A percentile compares a stretch with the other conserved stretches of the same genome.
phyloP scores from a whole-genome alignment of 352 stramenopile genomes.

The Saprolegnia parasitica region DNA sequence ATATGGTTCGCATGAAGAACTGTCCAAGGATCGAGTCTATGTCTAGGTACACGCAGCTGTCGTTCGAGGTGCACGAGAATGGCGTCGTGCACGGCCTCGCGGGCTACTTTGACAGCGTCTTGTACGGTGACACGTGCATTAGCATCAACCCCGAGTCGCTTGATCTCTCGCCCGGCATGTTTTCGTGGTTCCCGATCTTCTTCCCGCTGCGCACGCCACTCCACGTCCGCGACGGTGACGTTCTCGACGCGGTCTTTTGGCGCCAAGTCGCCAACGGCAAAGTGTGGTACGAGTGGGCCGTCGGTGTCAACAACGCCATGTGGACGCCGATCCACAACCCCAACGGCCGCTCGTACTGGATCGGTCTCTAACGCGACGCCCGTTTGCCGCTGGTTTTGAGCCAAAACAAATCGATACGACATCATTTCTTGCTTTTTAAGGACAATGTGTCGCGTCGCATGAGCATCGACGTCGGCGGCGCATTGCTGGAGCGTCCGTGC shows the following conservation, averaged over 20 bases:
- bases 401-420: background rate
- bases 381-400: conserved; percentile 7
- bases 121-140: conserved; percentile 92
- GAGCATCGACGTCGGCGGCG: no score
- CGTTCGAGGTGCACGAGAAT: conserved; percentile 48
- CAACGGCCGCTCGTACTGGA: conserved; percentile 93
- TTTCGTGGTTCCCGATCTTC: conserved; percentile 99
- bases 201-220: conserved; percentile 93
- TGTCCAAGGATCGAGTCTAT: background rate
- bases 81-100: conserved; percentile 92
- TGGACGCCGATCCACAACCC: conserved; percentile 93
- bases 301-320: conserved; percentile 45
- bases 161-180: conserved; percentile 91
- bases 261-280: conserved; percentile 76
- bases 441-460: no score
- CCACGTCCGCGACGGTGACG: conserved; percentile 68
- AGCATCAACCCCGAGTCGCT: conserved; percentile 94
- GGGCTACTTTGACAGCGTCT: conserved; percentile 93
- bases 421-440: background rate
- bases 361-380: conserved; percentile 75
- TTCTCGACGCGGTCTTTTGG: conserved; percentile 90
- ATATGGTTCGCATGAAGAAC: conserved; percentile 9
- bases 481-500: no score
- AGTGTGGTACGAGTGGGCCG: conserved; percentile 99
- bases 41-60: conserved; percentile 39